Evolutionary conservation across 441 rosid species (phyloP).

Genomic region (Rhodomyrtus psidioides): DNA sequence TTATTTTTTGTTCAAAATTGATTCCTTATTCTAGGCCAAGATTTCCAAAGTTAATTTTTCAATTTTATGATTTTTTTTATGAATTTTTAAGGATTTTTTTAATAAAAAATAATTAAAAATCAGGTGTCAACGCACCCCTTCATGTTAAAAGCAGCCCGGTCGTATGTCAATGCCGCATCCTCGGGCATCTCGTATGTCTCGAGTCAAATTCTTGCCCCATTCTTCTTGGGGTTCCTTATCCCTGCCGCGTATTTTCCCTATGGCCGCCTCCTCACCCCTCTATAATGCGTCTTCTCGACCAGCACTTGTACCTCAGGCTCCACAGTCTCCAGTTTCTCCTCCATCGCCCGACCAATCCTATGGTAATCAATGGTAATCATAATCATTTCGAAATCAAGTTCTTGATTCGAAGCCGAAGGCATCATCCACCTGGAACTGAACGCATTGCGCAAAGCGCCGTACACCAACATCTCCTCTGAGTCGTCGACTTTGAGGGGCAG

Average conservation of each 20-base stretch:
- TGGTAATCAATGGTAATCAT: too few relatives aligned
- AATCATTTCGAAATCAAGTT: too few relatives aligned
- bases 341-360: neutral
- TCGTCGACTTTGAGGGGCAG: neutral
- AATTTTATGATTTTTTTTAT: too few relatives aligned
- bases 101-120: too few relatives aligned
- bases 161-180: neutral
- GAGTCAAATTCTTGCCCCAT: neutral
- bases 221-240: neutral
- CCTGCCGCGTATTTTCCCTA: neutral
- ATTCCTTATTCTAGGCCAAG: too few relatives aligned
- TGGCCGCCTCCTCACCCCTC: neutral
- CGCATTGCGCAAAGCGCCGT: too few relatives aligned
- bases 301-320: neutral
- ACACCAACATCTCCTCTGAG: too few relatives aligned
- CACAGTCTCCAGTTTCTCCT: neutral
- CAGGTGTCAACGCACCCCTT: too few relatives aligned
- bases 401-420: neutral
- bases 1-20: too few relatives aligned
- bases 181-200: rapidly evolving
- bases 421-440: neutral
- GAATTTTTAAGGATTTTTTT: too few relatives aligned
- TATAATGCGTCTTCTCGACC: neutral
- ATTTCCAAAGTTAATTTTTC: too few relatives aligned
- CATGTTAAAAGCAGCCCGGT: neutral